Conservation (phyloP, 805 yeast species). For the Candida pseudofarinosa region DNA sequence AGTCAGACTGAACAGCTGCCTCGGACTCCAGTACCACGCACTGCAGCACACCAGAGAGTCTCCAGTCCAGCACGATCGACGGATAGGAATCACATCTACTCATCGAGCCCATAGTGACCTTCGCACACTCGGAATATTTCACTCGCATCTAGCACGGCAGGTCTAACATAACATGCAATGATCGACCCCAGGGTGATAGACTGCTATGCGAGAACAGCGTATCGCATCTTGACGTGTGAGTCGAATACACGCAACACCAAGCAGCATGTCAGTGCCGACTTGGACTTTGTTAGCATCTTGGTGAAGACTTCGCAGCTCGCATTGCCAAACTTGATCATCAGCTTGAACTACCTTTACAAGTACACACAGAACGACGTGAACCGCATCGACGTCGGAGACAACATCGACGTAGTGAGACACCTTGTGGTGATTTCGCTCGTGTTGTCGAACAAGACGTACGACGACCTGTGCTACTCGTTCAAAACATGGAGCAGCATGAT, state of each 20-base stretch:
- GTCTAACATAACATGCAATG: constrained; percentile 1
- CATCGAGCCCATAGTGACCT: too few species aligned
- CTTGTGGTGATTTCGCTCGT: constrained; percentile 22
- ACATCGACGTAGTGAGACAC: constrained; percentile 15
- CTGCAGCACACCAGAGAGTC: too few species aligned
- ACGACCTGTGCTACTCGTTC: constrained; percentile 48
- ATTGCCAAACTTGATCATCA: constrained; percentile 18
- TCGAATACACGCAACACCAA: background rate
- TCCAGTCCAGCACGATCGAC: too few species aligned
- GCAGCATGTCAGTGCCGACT: constrained; percentile 6
- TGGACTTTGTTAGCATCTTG: constrained; percentile 11
- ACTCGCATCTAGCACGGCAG: too few species aligned
- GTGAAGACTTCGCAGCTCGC: constrained; percentile 20
- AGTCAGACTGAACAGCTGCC: too few species aligned
- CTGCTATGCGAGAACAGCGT: background rate
- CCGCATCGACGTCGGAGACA: constrained; percentile 8
- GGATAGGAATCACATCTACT: too few species aligned
- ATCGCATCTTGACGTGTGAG: background rate
- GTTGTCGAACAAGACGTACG: constrained; percentile 39
- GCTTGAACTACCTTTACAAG: constrained; percentile 21
- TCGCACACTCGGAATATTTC: too few species aligned
- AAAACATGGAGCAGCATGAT: constrained; percentile 44
- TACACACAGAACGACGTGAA: constrained; percentile 11
- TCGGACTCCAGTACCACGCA: too few species aligned
- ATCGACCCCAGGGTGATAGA: background rate